A percentile compares a stretch with the other conserved stretches of the same genome.
Evolutionary conservation across 768 basidiomycete genomes (phyloP).

Genomic region (Crassisporium funariophilum): DNA sequence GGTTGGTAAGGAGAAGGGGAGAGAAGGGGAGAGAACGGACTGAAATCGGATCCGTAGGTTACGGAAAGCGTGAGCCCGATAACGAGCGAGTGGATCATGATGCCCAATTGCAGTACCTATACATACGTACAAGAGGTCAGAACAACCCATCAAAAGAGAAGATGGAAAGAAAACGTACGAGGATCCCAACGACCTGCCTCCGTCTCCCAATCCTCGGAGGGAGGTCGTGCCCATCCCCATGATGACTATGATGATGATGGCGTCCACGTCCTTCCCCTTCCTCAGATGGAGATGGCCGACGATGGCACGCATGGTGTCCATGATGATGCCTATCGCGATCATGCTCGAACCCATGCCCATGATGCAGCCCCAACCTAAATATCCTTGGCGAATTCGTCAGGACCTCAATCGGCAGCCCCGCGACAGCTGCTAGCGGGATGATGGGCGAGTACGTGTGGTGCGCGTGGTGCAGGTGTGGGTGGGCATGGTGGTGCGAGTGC

Average conservation of each 20-base stretch:
- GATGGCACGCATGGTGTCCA: slow-evolving; percentile 10
- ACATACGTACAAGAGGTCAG: background rate
- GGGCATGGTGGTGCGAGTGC: slow-evolving; percentile 7
- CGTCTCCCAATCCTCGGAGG: slow-evolving; percentile 47
- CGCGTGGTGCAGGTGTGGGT: slow-evolving; percentile 8
- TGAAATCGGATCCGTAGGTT: slow-evolving; percentile 68
- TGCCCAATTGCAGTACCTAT: slow-evolving; percentile 79
- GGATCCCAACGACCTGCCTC: slow-evolving; percentile 72
- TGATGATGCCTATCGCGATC: slow-evolving; percentile 16
- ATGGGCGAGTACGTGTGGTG: slow-evolving; percentile 7
- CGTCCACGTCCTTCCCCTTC: slow-evolving; percentile 16
- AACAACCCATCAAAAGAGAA: background rate
- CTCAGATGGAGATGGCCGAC: too few species aligned
- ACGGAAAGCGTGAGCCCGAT: slow-evolving; percentile 80
- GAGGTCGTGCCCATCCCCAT: slow-evolving; percentile 16
- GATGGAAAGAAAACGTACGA: slow-evolving; percentile 45
- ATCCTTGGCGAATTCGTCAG: slow-evolving; percentile 33
- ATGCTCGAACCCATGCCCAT: slow-evolving; percentile 8
- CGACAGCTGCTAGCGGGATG: slow-evolving; percentile 10
- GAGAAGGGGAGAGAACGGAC: slow-evolving; percentile 40
- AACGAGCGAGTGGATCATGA: slow-evolving; percentile 83
- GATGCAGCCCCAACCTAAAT: slow-evolving; percentile 23
- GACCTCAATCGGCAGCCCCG: slow-evolving; percentile 27
- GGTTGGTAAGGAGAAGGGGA: background rate
- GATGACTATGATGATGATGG: slow-evolving; percentile 11